Evolutionary conservation across 2,329 filamentous ascomycete species (phyloP).

Genomic region (Chrysosporium queenslandicum): DNA sequence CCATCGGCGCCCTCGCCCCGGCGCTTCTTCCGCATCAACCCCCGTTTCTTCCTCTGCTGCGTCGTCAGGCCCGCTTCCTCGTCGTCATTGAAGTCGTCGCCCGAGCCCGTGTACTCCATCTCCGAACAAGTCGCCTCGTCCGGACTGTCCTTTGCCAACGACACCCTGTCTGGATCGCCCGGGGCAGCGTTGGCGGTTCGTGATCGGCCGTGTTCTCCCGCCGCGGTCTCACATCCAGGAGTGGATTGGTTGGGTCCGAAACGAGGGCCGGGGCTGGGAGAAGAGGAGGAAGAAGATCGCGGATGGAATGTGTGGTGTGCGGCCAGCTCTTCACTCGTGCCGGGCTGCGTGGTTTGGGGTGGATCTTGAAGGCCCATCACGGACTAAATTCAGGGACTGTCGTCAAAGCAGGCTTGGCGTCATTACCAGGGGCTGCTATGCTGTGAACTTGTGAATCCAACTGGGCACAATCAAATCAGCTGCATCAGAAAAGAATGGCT

Average conservation of each 20-base stretch:
- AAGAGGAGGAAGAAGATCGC: not conserved
- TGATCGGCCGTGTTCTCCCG: not conserved
- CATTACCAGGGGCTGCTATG: not conserved
- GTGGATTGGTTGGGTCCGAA: not conserved
- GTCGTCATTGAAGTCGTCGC: slow-evolving; percentile 69
- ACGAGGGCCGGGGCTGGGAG: not conserved
- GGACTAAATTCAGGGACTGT: not conserved
- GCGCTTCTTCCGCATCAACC: slow-evolving; percentile 55
- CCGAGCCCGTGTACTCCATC: slow-evolving; percentile 35
- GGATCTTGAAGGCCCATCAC: slow-evolving; percentile 9
- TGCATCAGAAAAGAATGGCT: no score
- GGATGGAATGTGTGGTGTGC: not conserved
- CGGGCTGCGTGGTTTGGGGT: not conserved
- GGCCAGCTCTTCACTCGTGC: slow-evolving; percentile 1
- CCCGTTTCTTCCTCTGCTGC: slow-evolving; percentile 56
- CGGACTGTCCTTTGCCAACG: slow-evolving; percentile 18
- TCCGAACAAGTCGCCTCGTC: slow-evolving; percentile 24
- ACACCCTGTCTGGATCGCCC: not conserved
- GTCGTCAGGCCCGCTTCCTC: slow-evolving; percentile 80
- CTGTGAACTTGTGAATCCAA: not conserved
- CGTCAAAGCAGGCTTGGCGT: slow-evolving; percentile 11
- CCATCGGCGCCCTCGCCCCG: slow-evolving; percentile 32
- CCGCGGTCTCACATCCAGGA: slow-evolving; percentile 4
- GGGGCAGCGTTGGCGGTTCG: not conserved
- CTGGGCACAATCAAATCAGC: no score